A percentile compares a stretch with the other conserved stretches of the same genome.
phyloP scores from a whole-genome alignment of 2,329 filamentous ascomycete species.

The Claviceps sp. region DNA sequence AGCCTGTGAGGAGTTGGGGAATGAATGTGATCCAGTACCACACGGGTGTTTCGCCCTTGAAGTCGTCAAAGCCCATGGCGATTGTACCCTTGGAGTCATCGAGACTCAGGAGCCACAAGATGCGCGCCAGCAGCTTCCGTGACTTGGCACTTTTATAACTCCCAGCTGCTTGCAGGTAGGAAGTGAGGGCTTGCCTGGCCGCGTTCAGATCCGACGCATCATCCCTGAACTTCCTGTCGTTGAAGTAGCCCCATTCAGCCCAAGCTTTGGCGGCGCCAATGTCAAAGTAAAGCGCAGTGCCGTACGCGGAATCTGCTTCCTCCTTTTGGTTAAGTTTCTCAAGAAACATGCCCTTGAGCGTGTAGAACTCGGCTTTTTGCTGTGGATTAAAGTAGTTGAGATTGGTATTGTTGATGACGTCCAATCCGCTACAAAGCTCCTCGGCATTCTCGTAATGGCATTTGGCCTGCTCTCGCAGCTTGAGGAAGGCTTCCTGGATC shows the following conservation, averaged over 20 bases:
- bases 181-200: slow-evolving; percentile 85
- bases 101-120: slow-evolving; percentile 88
- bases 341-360: slow-evolving; percentile 97
- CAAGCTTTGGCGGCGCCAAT: slow-evolving; percentile 92
- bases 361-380: slow-evolving; percentile 98
- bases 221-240: slow-evolving; percentile 89
- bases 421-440: slow-evolving; percentile 81
- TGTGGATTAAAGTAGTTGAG: slow-evolving; percentile 93
- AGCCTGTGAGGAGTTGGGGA: slow-evolving; percentile 81
- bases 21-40: slow-evolving; percentile 99
- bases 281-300: slow-evolving; percentile 90
- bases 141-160: slow-evolving; percentile 97
- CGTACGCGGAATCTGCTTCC: slow-evolving; percentile 88
- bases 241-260: slow-evolving; percentile 99
- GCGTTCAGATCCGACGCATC: slow-evolving; percentile 70
- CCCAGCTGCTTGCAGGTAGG: slow-evolving; percentile 88
- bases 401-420: slow-evolving; percentile 99
- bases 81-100: slow-evolving; percentile 79
- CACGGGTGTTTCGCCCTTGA: slow-evolving; percentile 91
- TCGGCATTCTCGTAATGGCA: slow-evolving; percentile 95
- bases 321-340: slow-evolving; percentile 84
- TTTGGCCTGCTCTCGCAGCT: slow-evolving; percentile 95
- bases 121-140: slow-evolving; percentile 80
- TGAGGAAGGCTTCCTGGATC: slow-evolving; percentile 97
- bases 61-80: slow-evolving; percentile 79